Evolutionary conservation across 345 rosid genomes (phyloP).

Genomic region (Camelina neglecta): DNA sequence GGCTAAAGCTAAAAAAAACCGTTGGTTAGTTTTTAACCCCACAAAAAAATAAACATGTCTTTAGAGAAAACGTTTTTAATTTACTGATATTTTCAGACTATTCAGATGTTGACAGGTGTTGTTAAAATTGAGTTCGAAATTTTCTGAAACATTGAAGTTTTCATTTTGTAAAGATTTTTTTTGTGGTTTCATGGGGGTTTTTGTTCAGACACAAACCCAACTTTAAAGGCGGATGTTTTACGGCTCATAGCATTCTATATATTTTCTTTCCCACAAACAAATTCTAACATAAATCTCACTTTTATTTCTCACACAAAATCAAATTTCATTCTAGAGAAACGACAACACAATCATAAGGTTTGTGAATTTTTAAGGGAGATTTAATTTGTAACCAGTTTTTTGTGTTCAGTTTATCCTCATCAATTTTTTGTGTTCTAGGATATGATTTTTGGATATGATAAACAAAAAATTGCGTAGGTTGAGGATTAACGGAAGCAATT

Average conservation of each 20-base stretch:
- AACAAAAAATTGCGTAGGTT: background rate
- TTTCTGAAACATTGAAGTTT: constrained; percentile 9
- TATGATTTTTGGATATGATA: background rate
- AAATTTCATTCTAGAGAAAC: background rate
- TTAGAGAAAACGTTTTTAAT: background rate
- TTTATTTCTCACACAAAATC: constrained; percentile 13
- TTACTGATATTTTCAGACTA: constrained; percentile 24
- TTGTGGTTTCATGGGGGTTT: constrained; percentile 43
- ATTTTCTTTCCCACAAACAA: constrained; percentile 1
- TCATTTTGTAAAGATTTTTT: constrained; percentile 6
- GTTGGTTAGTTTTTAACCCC: constrained; percentile 33
- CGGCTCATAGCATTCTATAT: constrained; percentile 22
- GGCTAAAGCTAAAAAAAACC: constrained; percentile 21
- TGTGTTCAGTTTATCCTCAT: background rate
- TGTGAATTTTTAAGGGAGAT: background rate
- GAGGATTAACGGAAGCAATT: constrained; percentile 20
- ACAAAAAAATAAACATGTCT: background rate
- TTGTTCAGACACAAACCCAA: constrained; percentile 39
- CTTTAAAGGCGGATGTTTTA: constrained; percentile 41
- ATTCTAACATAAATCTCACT: constrained; percentile 35
- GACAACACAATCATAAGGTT: constrained; percentile 19
- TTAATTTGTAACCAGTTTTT: background rate
- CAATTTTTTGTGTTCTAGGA: background rate
- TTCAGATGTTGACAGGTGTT: constrained; percentile 28
- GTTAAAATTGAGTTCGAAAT: background rate